These are phyloP conservation scores for Hemisphaericaspora xylofermentans DNA, from an alignment of 1,139 yeast genomes.

Conservation along the genomic window DNA sequence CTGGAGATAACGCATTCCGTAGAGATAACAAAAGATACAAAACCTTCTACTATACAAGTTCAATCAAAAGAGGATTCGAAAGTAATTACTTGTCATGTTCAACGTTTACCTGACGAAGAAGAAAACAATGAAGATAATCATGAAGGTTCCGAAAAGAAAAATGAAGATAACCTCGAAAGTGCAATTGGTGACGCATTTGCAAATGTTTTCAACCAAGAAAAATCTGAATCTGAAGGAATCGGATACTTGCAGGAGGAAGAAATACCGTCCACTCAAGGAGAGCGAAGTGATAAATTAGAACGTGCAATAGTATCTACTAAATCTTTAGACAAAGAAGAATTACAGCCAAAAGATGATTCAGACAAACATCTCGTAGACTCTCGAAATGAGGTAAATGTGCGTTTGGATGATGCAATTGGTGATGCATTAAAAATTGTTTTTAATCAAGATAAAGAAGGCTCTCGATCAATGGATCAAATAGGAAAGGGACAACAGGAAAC, in stretches of 20 bases:
- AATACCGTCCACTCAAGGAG: neutral
- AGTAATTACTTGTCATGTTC: conserved; percentile 16
- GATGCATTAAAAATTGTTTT: conserved; percentile 18
- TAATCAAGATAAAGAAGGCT: conserved; percentile 1
- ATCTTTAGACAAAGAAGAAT: neutral
- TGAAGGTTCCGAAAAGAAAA: neutral
- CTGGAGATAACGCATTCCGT: neutral
- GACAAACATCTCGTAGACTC: neutral
- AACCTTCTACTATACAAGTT: neutral
- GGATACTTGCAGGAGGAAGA: neutral
- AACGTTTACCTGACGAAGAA: neutral
- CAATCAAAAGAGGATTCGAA: conserved; percentile 18
- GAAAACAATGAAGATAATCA: neutral
- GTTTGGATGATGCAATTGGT: conserved; percentile 24
- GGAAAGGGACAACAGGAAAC: neutral
- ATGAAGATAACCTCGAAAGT: conserved; percentile 15
- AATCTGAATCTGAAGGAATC: neutral
- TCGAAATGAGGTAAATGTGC: too few relatives aligned
- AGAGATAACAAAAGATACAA: neutral
- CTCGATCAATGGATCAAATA: neutral
- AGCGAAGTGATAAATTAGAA: neutral
- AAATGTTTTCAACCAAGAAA: conserved; percentile 1
- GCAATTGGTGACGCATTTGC: conserved; percentile 25
- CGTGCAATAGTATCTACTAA: neutral
- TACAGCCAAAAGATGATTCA: neutral